phyloP scores from a whole-genome alignment of 768 basidiomycete genomes.

The Russula compacta region DNA sequence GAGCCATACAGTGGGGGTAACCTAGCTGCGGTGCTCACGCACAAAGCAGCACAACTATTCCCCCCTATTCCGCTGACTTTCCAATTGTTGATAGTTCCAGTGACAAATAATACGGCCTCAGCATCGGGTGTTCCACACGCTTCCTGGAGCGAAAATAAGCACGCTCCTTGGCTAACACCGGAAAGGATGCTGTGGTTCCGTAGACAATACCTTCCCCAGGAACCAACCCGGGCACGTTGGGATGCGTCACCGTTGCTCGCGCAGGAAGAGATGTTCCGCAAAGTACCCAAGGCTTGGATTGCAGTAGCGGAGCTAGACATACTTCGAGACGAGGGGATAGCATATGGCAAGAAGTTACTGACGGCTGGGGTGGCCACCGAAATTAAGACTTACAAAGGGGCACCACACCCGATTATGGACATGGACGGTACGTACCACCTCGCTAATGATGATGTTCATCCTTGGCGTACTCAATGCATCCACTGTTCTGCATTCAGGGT shows the following conservation, averaged over 20 bases:
- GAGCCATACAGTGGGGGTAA: conserved; percentile 49
- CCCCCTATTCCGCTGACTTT: conserved; percentile 48
- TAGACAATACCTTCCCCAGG: conserved; percentile 55
- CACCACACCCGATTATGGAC: conserved; percentile 65
- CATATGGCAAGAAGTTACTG: conserved; percentile 49
- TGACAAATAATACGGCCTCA: conserved; percentile 60
- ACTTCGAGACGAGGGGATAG: conserved; percentile 54
- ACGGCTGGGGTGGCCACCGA: conserved; percentile 45
- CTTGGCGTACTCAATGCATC: neutral
- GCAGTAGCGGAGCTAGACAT: conserved; percentile 60
- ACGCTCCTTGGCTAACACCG: conserved; percentile 51
- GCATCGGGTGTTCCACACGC: conserved; percentile 29
- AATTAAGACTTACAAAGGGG: conserved; percentile 47
- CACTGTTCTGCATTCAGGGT: conserved; percentile 19
- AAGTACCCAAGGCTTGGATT: conserved; percentile 51
- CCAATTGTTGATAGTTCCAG: conserved; percentile 63
- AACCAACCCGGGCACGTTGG: conserved; percentile 52
- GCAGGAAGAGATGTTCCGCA: conserved; percentile 41
- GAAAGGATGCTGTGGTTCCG: conserved; percentile 70
- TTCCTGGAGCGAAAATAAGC: conserved; percentile 48
- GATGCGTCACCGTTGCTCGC: conserved; percentile 67
- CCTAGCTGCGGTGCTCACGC: conserved; percentile 53
- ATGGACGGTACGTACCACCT: conserved; percentile 50
- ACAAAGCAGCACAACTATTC: conserved; percentile 44
- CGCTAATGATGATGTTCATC: neutral